Evolutionary conservation across 116 monocot species (phyloP).

Genomic region (Phalaenopsis hybrid): DNA sequence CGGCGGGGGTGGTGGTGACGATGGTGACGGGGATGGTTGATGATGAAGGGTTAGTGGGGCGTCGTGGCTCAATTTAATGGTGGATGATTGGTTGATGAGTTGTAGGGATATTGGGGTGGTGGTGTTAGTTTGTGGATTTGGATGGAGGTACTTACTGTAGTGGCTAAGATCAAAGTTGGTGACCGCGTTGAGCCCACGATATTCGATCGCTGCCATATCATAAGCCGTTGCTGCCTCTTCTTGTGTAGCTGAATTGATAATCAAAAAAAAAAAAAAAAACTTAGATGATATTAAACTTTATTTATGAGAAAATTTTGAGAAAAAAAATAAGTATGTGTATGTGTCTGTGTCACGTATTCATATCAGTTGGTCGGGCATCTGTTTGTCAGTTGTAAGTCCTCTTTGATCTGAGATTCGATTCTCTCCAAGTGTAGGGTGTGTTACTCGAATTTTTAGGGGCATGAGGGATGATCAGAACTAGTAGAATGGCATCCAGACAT

Average conservation of each 20-base stretch:
- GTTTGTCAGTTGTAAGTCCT: too few species aligned
- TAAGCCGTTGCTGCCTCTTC: constrained; percentile 90
- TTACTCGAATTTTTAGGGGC: too few species aligned
- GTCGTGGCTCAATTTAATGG: neutral
- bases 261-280: too few species aligned
- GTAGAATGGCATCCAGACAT: too few species aligned
- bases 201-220: constrained; percentile 92
- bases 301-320: too few species aligned
- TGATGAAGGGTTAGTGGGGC: neutral
- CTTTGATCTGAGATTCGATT: too few species aligned
- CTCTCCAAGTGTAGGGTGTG: too few species aligned
- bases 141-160: constrained; percentile 54
- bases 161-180: constrained; percentile 86
- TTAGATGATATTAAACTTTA: too few species aligned
- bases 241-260: constrained; percentile 51
- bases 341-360: too few species aligned
- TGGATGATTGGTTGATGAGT: neutral
- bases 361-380: too few species aligned
- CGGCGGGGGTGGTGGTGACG: constrained; percentile 1
- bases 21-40: neutral
- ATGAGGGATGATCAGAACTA: too few species aligned
- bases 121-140: constrained; percentile 2
- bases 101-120: neutral
- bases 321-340: too few species aligned
- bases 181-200: constrained; percentile 77